phyloP scores from a whole-genome alignment of 1,284 basidiomycete genomes.

The Puccinia polysora region DNA sequence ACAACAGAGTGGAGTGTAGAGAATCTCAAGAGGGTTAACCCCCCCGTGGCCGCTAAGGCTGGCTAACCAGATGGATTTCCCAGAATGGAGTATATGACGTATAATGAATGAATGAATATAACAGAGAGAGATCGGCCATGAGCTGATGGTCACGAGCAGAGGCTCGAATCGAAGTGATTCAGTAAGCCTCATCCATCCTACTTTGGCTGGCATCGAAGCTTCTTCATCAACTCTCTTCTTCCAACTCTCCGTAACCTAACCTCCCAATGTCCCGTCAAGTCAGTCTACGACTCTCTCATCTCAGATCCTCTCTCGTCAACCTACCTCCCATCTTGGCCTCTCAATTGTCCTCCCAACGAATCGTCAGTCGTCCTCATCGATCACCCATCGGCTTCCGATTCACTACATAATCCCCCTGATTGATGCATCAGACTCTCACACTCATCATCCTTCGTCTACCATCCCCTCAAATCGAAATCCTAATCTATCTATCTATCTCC shows the following conservation, averaged over 20 bases:
- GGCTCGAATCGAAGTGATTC: no score
- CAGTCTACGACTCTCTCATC: conserved; percentile 14
- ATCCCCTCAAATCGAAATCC: neutral
- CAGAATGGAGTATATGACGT: no score
- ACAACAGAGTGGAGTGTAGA: no score
- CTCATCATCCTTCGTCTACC: neutral
- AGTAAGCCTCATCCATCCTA: no score
- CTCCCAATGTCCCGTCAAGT: conserved; percentile 26
- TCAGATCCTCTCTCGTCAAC: conserved; percentile 27
- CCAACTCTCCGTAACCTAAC: neutral
- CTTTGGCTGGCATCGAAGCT: neutral
- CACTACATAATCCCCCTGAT: neutral
- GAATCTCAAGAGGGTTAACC: no score
- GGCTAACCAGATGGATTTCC: no score
- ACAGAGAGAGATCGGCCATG: no score
- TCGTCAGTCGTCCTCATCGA: conserved; percentile 11
- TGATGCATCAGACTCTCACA: neutral
- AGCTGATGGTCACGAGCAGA: no score
- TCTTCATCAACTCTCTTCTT: neutral
- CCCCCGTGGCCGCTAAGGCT: no score
- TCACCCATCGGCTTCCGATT: neutral
- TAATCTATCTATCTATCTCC: no score
- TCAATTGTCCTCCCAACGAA: conserved; percentile 32
- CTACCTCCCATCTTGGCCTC: conserved; percentile 31
- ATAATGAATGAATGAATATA: no score